A percentile compares a stretch with the other conserved stretches of the same genome.
phyloP scores from a whole-genome alignment of 1,284 basidiomycete species.

The Fomitopsis betulina region DNA sequence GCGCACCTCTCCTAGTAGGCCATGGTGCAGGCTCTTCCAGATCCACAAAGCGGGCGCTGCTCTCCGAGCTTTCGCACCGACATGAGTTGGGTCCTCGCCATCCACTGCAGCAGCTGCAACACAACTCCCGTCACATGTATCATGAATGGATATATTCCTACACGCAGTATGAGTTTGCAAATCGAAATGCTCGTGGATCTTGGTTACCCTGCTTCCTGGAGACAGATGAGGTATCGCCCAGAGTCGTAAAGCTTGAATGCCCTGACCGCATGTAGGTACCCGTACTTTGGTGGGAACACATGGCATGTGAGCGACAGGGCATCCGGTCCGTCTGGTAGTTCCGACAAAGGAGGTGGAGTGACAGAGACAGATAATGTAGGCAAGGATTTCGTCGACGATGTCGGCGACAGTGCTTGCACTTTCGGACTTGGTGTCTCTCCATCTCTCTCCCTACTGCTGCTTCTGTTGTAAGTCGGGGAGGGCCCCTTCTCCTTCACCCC shows the following conservation, averaged over 20 bases:
- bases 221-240: slow-evolving; percentile 38
- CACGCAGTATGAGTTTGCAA: not conserved
- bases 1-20: slow-evolving; percentile 42
- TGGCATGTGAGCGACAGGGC: slow-evolving; percentile 42
- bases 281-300: slow-evolving; percentile 43
- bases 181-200: not conserved
- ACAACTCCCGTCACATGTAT: slow-evolving; percentile 22
- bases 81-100: not conserved
- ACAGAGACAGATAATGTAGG: slow-evolving; percentile 24
- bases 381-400: slow-evolving; percentile 2
- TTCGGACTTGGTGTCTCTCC: not conserved
- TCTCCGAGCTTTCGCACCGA: not conserved
- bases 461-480: slow-evolving; percentile 16
- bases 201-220: slow-evolving; percentile 56
- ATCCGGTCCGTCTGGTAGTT: slow-evolving; percentile 9
- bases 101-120: slow-evolving; percentile 14
- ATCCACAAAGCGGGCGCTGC: slow-evolving; percentile 36
- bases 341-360: slow-evolving; percentile 31
- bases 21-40: slow-evolving; percentile 42
- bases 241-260: slow-evolving; percentile 41
- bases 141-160: slow-evolving; percentile 24
- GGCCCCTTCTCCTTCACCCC: slow-evolving; percentile 37
- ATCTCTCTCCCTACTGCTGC: not conserved
- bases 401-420: slow-evolving; percentile 1
- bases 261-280: slow-evolving; percentile 35